These are phyloP conservation scores for Sextonia rubra DNA, from an alignment of 164 flowering plant genomes.

Conservation along the genomic window DNA sequence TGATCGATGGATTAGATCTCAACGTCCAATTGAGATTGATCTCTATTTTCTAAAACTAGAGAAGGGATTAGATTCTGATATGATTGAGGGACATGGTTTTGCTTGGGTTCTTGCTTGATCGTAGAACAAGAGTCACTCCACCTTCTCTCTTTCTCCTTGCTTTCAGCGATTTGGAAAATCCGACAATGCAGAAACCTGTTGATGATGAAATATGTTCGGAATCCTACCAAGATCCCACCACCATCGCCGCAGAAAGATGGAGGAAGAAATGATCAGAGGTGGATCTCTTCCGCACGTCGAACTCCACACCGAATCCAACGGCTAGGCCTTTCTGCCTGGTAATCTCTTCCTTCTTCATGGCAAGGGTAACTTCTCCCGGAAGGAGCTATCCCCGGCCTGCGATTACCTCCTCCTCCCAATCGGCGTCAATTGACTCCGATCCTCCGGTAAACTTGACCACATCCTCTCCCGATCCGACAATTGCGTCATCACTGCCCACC, in stretches of 20 bases:
- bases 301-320: slow-evolving; percentile 63
- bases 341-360: slow-evolving; percentile 62
- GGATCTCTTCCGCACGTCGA: slow-evolving; percentile 73
- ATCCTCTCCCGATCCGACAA: slow-evolving; percentile 68
- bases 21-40: too few species aligned
- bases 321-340: slow-evolving; percentile 97
- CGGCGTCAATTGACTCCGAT: slow-evolving; percentile 86
- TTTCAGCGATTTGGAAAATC: neutral
- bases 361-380: slow-evolving; percentile 46
- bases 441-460: slow-evolving; percentile 60
- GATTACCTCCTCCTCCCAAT: slow-evolving; percentile 67
- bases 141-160: too few species aligned
- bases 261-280: slow-evolving; percentile 49
- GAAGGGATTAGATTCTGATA: too few species aligned
- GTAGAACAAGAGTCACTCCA: too few species aligned
- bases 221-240: slow-evolving; percentile 1
- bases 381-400: slow-evolving; percentile 58
- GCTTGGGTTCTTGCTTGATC: too few species aligned
- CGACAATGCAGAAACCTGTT: slow-evolving; percentile 32
- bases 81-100: too few species aligned
- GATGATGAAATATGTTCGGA: slow-evolving; percentile 1
- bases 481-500: slow-evolving; percentile 55
- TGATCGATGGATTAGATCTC: too few species aligned
- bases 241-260: slow-evolving; percentile 34
- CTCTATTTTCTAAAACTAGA: too few species aligned